Evolutionary conservation across 768 basidiomycete genomes (phyloP).

Genomic region (Calocybe gangraenosa): DNA sequence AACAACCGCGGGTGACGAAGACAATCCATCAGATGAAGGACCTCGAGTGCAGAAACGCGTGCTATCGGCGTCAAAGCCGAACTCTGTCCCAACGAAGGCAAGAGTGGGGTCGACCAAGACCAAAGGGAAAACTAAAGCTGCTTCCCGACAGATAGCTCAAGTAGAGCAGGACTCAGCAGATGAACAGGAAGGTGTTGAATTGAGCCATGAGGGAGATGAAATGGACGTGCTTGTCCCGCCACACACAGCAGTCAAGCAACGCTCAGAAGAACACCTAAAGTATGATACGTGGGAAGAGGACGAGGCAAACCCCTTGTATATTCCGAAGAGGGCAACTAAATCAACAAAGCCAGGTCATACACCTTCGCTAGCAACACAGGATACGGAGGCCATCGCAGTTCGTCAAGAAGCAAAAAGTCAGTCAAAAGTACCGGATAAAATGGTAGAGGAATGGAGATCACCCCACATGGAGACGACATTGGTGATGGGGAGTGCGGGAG

Average conservation of each 20-base stretch:
- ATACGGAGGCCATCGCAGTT: too few relatives aligned
- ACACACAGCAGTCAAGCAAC: not conserved
- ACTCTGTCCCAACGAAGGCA: conserved; percentile 2
- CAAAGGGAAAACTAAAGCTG: conserved; percentile 11
- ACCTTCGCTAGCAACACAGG: too few relatives aligned
- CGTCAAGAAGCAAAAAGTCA: too few relatives aligned
- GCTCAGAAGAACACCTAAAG: not conserved
- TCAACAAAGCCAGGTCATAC: not conserved
- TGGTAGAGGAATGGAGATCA: too few relatives aligned
- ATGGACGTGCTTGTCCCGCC: conserved; percentile 3
- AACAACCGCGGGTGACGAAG: conserved; percentile 21
- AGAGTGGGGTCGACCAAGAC: conserved; percentile 9
- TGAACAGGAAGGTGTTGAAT: conserved; percentile 1
- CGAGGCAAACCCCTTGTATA: conserved; percentile 8
- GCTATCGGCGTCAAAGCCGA: not conserved
- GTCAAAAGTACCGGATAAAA: too few relatives aligned
- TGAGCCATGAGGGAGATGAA: conserved; percentile 3
- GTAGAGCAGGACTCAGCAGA: conserved; percentile 6
- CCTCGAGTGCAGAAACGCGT: not conserved
- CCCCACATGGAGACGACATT: too few relatives aligned
- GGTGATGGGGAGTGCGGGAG: too few relatives aligned
- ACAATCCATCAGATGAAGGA: conserved; percentile 4
- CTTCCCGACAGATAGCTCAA: conserved; percentile 3
- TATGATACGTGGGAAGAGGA: not conserved
- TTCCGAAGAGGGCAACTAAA: conserved; percentile 12